A percentile compares a stretch with the other conserved stretches of the same genome.
phyloP scores from a whole-genome alignment of 495 filamentous ascomycete genomes.

The Chaetomium cochliodes region DNA sequence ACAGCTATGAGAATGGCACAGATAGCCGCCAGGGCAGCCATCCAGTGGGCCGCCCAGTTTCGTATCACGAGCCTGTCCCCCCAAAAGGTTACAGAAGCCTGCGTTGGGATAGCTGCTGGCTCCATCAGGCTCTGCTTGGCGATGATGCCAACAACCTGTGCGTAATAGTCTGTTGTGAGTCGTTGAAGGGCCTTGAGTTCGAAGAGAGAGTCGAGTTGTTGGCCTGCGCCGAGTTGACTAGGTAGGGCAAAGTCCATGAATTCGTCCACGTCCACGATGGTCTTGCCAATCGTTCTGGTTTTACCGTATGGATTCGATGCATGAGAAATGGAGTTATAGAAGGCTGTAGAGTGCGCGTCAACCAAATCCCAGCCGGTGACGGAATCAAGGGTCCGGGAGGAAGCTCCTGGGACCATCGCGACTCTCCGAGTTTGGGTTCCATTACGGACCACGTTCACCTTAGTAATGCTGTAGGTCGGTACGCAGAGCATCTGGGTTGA shows the following conservation, averaged over 20 bases:
- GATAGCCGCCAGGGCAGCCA: neutral
- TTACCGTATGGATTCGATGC: neutral
- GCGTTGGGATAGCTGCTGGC: neutral
- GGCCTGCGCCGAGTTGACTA: neutral
- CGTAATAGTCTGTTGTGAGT: neutral
- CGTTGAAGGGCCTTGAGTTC: neutral
- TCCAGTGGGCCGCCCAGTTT: neutral
- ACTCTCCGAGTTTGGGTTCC: neutral
- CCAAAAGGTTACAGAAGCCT: neutral
- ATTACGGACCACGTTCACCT: constrained; percentile 1
- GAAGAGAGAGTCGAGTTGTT: neutral
- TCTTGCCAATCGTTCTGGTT: neutral
- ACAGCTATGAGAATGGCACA: neutral
- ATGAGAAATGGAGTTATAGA: neutral
- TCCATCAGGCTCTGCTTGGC: neutral
- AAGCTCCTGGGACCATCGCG: neutral
- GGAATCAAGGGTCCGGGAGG: neutral
- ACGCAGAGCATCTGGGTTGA: constrained; percentile 6
- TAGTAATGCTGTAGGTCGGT: constrained; percentile 1
- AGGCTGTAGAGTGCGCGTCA: neutral
- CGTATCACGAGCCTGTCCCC: neutral
- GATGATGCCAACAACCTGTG: neutral
- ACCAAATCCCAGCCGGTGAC: neutral
- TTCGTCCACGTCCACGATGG: neutral
- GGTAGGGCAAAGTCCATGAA: neutral